phyloP scores from a whole-genome alignment of 352 stramenopile genomes.

The Salisapilia sapeloensis region DNA sequence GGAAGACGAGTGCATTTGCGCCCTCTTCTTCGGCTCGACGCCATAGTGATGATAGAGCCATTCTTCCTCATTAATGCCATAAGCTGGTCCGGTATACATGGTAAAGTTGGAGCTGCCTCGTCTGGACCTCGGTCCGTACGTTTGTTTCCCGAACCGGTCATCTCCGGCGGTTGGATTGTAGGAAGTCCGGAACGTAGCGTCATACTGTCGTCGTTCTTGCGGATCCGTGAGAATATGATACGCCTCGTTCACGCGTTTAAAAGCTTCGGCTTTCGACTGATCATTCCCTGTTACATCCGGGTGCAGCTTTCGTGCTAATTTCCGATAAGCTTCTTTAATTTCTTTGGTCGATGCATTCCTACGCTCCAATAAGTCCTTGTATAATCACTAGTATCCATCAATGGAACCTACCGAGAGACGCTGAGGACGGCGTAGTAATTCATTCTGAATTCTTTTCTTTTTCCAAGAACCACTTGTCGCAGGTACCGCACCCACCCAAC shows the following conservation, averaged over 20 bases:
- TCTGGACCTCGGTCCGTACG: constrained; percentile 7
- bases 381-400: too few species aligned
- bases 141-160: constrained; percentile 21
- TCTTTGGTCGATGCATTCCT: constrained; percentile 47
- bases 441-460: too few species aligned
- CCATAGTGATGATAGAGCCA: constrained; percentile 78
- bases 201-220: constrained; percentile 37
- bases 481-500: too few species aligned
- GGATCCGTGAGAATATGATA: constrained; percentile 62
- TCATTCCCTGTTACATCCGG: constrained; percentile 77
- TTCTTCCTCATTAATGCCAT: constrained; percentile 70
- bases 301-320: constrained; percentile 60
- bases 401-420: too few species aligned
- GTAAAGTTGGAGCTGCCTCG: constrained; percentile 9
- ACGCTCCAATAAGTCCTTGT: too few species aligned
- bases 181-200: too few species aligned
- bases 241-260: constrained; percentile 69
- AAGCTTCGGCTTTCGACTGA: constrained; percentile 61
- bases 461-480: too few species aligned
- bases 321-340: constrained; percentile 71
- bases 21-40: constrained; percentile 8
- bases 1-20: background rate
- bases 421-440: too few species aligned
- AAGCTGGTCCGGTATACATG: constrained; percentile 6
- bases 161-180: constrained; percentile 19